Conservation (phyloP, 768 basidiomycete genomes). For the Favolaschia claudopus region DNA sequence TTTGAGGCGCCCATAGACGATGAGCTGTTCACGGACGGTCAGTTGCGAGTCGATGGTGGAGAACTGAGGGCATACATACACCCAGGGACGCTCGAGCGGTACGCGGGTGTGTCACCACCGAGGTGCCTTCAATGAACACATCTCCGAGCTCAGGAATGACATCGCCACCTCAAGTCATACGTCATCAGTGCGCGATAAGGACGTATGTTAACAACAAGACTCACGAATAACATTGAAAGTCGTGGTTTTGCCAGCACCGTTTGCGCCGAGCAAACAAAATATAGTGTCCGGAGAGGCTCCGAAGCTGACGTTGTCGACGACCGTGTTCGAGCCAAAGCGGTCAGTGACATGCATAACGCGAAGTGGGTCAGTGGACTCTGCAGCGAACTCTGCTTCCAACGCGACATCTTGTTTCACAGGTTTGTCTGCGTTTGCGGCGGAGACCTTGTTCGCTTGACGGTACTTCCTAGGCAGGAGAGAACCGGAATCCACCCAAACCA, state of each 20-base stretch:
- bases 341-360: slow-evolving; percentile 71
- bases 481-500: slow-evolving; percentile 82
- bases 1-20: slow-evolving; percentile 76
- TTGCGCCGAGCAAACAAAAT: slow-evolving; percentile 81
- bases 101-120: slow-evolving; percentile 69
- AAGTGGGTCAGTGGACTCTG: slow-evolving; percentile 60
- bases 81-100: slow-evolving; percentile 73
- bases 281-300: slow-evolving; percentile 66
- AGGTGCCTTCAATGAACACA: slow-evolving; percentile 68
- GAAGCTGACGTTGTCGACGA: slow-evolving; percentile 77
- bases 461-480: slow-evolving; percentile 53
- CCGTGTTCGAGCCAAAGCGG: slow-evolving; percentile 58
- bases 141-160: slow-evolving; percentile 72
- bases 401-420: slow-evolving; percentile 55
- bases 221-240: slow-evolving; percentile 81
- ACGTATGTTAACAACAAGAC: slow-evolving; percentile 36
- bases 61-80: slow-evolving; percentile 85
- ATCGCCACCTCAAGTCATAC: slow-evolving; percentile 60
- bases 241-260: slow-evolving; percentile 85
- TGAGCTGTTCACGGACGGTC: slow-evolving; percentile 79
- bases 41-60: slow-evolving; percentile 81
- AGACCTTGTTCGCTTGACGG: slow-evolving; percentile 22
- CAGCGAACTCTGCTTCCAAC: slow-evolving; percentile 58
- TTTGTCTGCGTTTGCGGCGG: slow-evolving; percentile 12
- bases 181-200: background rate